phyloP scores from a whole-genome alignment of 2,329 filamentous ascomycete genomes.

The Saccharata proteae region DNA sequence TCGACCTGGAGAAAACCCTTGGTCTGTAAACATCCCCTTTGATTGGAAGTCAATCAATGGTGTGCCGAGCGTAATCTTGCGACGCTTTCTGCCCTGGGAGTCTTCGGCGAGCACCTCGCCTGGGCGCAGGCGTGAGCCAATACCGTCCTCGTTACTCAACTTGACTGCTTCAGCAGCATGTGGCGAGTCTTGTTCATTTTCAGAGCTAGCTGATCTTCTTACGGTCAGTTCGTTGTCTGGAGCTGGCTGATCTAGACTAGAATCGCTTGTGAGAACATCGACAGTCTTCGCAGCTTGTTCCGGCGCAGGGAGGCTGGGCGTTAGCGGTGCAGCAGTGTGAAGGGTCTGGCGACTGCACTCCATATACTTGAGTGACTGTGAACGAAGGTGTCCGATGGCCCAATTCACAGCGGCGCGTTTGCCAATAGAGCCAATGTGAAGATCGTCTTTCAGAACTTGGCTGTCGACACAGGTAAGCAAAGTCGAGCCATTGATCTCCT shows the following conservation, averaged over 20 bases:
- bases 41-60: not conserved
- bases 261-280: too few relatives aligned
- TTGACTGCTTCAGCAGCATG: too few relatives aligned
- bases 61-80: constrained; percentile 15
- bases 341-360: constrained; percentile 11
- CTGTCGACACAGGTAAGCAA: constrained; percentile 47
- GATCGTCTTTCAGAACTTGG: constrained; percentile 37
- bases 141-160: too few relatives aligned
- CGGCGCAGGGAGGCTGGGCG: not conserved
- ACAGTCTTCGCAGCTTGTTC: not conserved
- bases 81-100: constrained; percentile 19
- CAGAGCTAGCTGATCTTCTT: too few relatives aligned
- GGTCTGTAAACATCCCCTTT: not conserved
- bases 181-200: too few relatives aligned
- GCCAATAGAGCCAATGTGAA: constrained; percentile 46
- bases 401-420: constrained; percentile 46
- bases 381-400: constrained; percentile 46
- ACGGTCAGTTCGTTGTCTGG: too few relatives aligned
- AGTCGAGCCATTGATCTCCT: constrained; percentile 53
- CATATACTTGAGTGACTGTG: constrained; percentile 41
- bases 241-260: too few relatives aligned
- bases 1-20: too few relatives aligned
- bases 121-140: too few relatives aligned
- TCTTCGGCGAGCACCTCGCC: constrained; percentile 18
- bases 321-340: not conserved